These are phyloP conservation scores for Nitzschia sp. DNA, from an alignment of 108 stramenopile species.

Conservation along the genomic window DNA sequence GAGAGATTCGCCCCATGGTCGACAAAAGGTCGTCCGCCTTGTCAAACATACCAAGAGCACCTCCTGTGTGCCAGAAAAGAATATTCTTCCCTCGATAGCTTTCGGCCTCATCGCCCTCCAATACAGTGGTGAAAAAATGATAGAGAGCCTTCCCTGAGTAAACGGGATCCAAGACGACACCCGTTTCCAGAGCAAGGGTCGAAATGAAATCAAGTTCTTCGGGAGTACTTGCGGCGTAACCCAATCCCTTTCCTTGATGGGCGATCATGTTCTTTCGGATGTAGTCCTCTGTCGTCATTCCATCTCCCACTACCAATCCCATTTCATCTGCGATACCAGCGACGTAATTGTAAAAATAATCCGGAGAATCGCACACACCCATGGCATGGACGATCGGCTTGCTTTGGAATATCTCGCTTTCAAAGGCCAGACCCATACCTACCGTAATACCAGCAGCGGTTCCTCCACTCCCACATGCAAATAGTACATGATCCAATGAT, in stretches of 20 bases:
- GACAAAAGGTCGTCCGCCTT: conserved; percentile 54
- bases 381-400: conserved; percentile 75
- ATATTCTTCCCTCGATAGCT: conserved; percentile 55
- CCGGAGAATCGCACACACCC: conserved; percentile 88
- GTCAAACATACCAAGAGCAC: conserved; percentile 81
- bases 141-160: conserved; percentile 90
- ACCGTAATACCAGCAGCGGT: conserved; percentile 81
- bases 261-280: conserved; percentile 56
- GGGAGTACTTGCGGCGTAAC: conserved; percentile 73
- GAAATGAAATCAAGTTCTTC: conserved; percentile 79
- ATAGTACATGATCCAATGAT: conserved; percentile 80
- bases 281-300: conserved; percentile 38
- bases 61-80: conserved; percentile 93
- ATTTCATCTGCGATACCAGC: conserved; percentile 67
- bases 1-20: conserved; percentile 30
- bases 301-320: conserved; percentile 43
- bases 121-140: conserved; percentile 57
- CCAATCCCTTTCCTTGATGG: conserved; percentile 79
- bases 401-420: not conserved
- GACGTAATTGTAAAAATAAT: conserved; percentile 81
- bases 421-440: conserved; percentile 63
- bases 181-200: conserved; percentile 73
- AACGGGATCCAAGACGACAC: conserved; percentile 87
- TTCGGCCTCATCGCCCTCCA: conserved; percentile 37
- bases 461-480: conserved; percentile 91